A percentile compares a stretch with the other conserved stretches of the same genome.
phyloP scores from a whole-genome alignment of 1,139 yeast genomes.

The Yamadazyma triangularis region DNA sequence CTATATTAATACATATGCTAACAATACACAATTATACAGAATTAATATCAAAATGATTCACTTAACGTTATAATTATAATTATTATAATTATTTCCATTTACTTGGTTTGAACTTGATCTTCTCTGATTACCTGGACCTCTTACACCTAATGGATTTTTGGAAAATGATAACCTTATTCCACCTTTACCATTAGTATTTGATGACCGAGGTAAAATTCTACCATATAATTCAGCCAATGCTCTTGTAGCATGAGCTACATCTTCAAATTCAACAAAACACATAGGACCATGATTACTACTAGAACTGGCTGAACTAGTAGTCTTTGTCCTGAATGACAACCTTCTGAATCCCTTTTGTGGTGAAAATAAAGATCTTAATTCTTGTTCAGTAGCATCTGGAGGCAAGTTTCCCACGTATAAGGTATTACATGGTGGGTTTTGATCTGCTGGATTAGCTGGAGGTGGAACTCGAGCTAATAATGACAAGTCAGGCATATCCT shows the following conservation, averaged over 20 bases:
- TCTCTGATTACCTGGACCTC: constrained; percentile 53
- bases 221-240: constrained; percentile 94
- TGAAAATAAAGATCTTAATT: constrained; percentile 78
- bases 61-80: constrained; percentile 10
- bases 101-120: constrained; percentile 37
- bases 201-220: constrained; percentile 66
- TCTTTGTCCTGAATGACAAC: constrained; percentile 78
- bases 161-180: constrained; percentile 92
- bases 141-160: constrained; percentile 93
- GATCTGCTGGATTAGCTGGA: constrained; percentile 98
- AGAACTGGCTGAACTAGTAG: constrained; percentile 22
- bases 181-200: constrained; percentile 75
- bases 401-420: constrained; percentile 95
- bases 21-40: background rate
- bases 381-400: constrained; percentile 94
- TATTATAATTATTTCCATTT: constrained; percentile 10
- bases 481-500: constrained; percentile 65
- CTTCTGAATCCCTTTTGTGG: constrained; percentile 92
- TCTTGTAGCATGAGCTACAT: constrained; percentile 86
- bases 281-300: constrained; percentile 82
- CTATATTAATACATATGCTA: background rate
- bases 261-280: constrained; percentile 99
- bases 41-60: background rate
- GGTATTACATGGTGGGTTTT: constrained; percentile 97
- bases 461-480: constrained; percentile 80